Evolutionary conservation across 352 stramenopile species (phyloP).

Genomic region (Globisporangium barbulae): DNA sequence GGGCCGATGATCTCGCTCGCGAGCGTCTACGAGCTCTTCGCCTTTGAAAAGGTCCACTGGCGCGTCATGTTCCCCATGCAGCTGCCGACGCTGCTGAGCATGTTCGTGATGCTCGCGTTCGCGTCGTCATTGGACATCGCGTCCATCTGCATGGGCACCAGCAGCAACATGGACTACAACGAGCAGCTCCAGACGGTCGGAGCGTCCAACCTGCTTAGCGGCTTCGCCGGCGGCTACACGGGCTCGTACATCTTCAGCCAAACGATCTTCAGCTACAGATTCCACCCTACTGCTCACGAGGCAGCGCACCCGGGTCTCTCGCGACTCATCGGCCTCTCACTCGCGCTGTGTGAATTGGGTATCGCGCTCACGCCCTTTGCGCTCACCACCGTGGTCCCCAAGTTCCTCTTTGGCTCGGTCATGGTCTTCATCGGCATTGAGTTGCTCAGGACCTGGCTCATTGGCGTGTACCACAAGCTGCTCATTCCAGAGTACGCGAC

Average conservation of each 20-base stretch:
- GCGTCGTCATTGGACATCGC: conserved; percentile 93
- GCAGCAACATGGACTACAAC: conserved; percentile 91
- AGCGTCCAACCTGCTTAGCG: conserved; percentile 89
- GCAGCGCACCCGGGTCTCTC: conserved; percentile 45
- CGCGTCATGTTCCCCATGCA: conserved; percentile 62
- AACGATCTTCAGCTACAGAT: conserved; percentile 86
- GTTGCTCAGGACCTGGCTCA: conserved; percentile 85
- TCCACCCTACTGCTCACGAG: conserved; percentile 39
- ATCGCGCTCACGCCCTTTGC: conserved; percentile 85
- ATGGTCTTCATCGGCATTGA: conserved; percentile 96
- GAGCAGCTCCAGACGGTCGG: conserved; percentile 93
- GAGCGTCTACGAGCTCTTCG: conserved; percentile 65
- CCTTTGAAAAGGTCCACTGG: conserved; percentile 76
- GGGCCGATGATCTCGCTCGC: conserved; percentile 28
- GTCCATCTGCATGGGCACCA: conserved; percentile 94
- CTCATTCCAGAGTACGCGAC: conserved; percentile 87
- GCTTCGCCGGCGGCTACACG: conserved; percentile 81
- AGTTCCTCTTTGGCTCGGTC: conserved; percentile 96
- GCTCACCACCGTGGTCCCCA: conserved; percentile 91
- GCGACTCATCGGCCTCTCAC: conserved; percentile 60
- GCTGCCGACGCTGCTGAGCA: conserved; percentile 77
- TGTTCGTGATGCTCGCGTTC: conserved; percentile 96
- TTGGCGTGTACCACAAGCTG: conserved; percentile 58
- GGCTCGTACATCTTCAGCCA: conserved; percentile 94
- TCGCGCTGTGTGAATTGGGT: conserved; percentile 47